Evolutionary conservation across 1,284 basidiomycete genomes (phyloP), one percentile per base, ranked within the genome.

Genomic region (Bjerkandera adusta): DNA sequence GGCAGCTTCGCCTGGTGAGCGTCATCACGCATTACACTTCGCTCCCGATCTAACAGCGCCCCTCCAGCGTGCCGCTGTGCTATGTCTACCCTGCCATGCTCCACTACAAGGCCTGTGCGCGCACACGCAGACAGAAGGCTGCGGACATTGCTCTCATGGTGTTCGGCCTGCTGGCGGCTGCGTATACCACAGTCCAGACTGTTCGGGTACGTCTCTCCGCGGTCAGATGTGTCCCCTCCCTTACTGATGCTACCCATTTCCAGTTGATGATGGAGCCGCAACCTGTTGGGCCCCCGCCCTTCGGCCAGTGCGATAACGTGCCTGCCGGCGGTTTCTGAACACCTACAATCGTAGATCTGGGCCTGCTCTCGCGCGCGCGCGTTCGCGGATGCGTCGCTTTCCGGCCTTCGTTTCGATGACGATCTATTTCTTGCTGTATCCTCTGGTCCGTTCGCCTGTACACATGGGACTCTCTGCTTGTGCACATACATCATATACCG

Each of bases 71-170:
- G 5, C 95, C 96, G 5, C 72, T 98, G 45, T 97, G 93, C 67
- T 97, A 90, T 64, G 85, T 95, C 40, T 97, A 97, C 62, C 95
- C 93, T 4, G 88, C 95, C 1, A 82, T 99, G 82, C 71, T 99
- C 45, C 95, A 98, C 65, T 88, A 94, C 67, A 90, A 83, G 66
- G 93, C 90, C 2, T 86, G 86, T 57, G 91, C 96, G 3, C 77
- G 72, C 47, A 93, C 89, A 0, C 71, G 76, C 43, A 76, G 63
- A 52, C 77, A 88, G 61, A 93, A 89, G 64, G 51, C 77, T 1
- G 70, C 76, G 8, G 97, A 99, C 67, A 83, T 88, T 33, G 68
- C 76, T 3, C 72, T 99, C 56, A 81, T 96, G 57, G 62, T 81
- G 3, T 97, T 99, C 64, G 97, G 96, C 4, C 39, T 85, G 38